Evolutionary conservation across 1,284 basidiomycete genomes (phyloP).

Genomic region (Athelia psychrophila): DNA sequence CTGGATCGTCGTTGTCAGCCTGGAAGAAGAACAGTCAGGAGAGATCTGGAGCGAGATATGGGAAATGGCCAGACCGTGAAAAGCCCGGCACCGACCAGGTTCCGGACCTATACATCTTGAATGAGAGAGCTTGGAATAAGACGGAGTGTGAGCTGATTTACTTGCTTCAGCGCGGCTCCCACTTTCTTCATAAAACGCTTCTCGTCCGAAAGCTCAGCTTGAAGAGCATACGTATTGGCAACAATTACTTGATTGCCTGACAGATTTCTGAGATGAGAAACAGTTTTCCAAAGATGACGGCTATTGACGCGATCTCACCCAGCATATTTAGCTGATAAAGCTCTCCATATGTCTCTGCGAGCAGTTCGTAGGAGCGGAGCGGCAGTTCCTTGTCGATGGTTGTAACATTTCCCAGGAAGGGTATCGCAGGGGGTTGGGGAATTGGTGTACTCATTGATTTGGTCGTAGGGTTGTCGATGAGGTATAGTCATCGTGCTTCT

Average conservation of each 20-base stretch:
- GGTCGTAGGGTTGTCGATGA: not conserved
- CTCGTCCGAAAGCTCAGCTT: slow-evolving; percentile 44
- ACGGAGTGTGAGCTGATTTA: no score
- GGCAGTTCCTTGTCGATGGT: slow-evolving; percentile 38
- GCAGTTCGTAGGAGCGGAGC: slow-evolving; percentile 32
- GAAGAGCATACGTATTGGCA: slow-evolving; percentile 36
- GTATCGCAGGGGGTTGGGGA: slow-evolving; percentile 37
- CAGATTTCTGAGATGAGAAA: not conserved
- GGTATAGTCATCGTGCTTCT: no score
- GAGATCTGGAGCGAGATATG: not conserved
- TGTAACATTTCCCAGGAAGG: slow-evolving; percentile 44
- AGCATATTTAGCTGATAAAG: slow-evolving; percentile 41
- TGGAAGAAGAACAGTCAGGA: slow-evolving; percentile 8
- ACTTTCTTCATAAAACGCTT: slow-evolving; percentile 42
- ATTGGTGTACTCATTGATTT: slow-evolving; percentile 20
- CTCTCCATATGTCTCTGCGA: slow-evolving; percentile 44
- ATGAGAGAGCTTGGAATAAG: no score
- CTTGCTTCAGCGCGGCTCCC: slow-evolving; percentile 29
- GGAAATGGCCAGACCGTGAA: slow-evolving; percentile 32
- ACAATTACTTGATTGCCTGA: slow-evolving; percentile 28
- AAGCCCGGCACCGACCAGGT: slow-evolving; percentile 42
- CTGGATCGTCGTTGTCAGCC: slow-evolving; percentile 40
- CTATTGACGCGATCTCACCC: slow-evolving; percentile 21
- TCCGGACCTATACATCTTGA: slow-evolving; percentile 22
- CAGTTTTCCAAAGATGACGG: not conserved